Evolutionary conservation across 306 rosid genomes (phyloP), one percentile per base, ranked within the genome.

Genomic region (Malus orientalis): DNA sequence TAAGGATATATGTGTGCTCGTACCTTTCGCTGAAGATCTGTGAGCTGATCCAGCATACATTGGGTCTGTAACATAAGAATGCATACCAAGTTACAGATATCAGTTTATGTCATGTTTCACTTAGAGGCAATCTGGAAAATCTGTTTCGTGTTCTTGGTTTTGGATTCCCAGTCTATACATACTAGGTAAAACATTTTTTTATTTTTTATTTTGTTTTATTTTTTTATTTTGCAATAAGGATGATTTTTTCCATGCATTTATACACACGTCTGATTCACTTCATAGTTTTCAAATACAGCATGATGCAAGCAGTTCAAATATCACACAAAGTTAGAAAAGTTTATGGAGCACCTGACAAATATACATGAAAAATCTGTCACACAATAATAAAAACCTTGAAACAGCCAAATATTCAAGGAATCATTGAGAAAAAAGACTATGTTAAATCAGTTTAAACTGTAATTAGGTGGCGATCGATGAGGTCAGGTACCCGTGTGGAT

Each of bases 1-100:
- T 15, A 20, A 33, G 13, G 65, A 4, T 33, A 8, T 6, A 8
- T 6, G 15, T 25, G 20, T 4, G 30, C 84, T 91, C 85, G 16
- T 88, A 93, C 98, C 91, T 88, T 78, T 14, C 85, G 93, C 86
- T 91, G 98, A 83, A 91, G 97, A 73, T 93, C 97, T 76, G 92
- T 78, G 33, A 93, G 97, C 81, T 93, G 92, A 83, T 93, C 98
- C 81, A 93, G 82, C 98, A 93, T 89, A 85, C 20, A 85, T 66
- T 93, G 98, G 38, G 98, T 91, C 98, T 93, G 89, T 55, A 80
- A 62, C 1, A 11, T 16, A 67, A 27, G 14, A 33, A 71, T 32
- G 54, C 32, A 71, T 32, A 61, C 32, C 12, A 69, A 59, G 57
- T 68, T 58, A 51, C 47, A 22, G 20, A 44, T 36, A 23, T 73